These are phyloP conservation scores for Salvia rosmarinus DNA, from an alignment of 257 asterid species.

Conservation along the genomic window DNA sequence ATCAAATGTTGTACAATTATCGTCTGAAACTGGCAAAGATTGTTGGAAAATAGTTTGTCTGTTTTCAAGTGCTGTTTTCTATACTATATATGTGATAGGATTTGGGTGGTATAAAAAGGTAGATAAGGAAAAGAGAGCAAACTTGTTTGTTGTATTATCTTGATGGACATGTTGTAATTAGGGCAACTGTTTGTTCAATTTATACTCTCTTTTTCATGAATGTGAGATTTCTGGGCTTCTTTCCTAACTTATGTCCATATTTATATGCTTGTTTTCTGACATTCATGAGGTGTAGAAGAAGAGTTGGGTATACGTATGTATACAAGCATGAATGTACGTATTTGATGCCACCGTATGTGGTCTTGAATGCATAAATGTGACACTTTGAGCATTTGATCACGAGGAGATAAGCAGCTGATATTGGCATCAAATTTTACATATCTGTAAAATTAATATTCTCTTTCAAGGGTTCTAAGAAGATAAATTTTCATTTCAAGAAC, in stretches of 20 bases:
- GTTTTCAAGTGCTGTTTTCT: conserved; percentile 5
- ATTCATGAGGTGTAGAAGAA: not conserved
- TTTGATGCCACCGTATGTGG: not conserved
- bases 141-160: not conserved
- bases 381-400: conserved; percentile 21
- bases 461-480: conserved; percentile 37
- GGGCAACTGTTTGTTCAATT: conserved; percentile 14
- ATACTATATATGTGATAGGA: not conserved
- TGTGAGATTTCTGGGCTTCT: conserved; percentile 5
- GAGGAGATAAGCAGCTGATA: not conserved
- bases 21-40: not conserved
- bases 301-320: not conserved
- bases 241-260: not conserved
- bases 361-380: no score
- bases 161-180: conserved; percentile 27
- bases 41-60: not conserved
- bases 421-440: conserved; percentile 23
- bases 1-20: not conserved
- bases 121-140: conserved; percentile 19
- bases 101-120: conserved; percentile 19
- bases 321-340: not conserved
- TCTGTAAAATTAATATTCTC: conserved; percentile 28
- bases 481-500: conserved; percentile 37
- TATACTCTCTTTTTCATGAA: not conserved
- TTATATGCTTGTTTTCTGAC: not conserved